Evolutionary conservation across 805 yeast species (phyloP), one percentile per base, ranked within the genome.

Genomic region (Maudiozyma serrabonitensis): DNA sequence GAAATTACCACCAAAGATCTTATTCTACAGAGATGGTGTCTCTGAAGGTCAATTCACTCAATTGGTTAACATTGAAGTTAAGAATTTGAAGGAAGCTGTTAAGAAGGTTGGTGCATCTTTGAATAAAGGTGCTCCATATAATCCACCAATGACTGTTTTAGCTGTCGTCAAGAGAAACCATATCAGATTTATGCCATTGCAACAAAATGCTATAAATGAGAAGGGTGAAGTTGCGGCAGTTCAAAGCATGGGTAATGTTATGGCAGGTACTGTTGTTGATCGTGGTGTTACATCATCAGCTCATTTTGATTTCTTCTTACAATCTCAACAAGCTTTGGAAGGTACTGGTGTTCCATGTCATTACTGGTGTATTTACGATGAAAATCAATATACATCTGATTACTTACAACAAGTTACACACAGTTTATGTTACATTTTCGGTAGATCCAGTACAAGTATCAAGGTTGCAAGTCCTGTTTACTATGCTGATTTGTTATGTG

Each of bases 331-430:
- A 47, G 51, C 56, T 9, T 41, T 58, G 35, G 54, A 54, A 31
- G 59, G 58, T 54, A 58, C 61, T 32, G 61, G 61, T 51, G 61
- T 54, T 25, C 57, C 60, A 50, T 56, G 60, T 34, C 61, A 54
- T 40, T 57, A 58, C 39, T 57, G 61, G 57, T 58, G 59, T 50
- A 48, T 53, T 25, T 57, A 56, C 46, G 56, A 56, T 46, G 60
- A 56, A 45, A 57, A 56, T 35, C 50, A 49, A 34, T 52, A 45
- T 39, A 45, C 34, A 2, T 55, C 59, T 37, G 61, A 58, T 46
- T 41, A 47, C 42, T 48, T 56, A 46, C 61, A 56, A 47, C 53
- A 54, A 48, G 50, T 57, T 21, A 51, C 56, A 2, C 58, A 57
- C 41, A 48, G 48, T 23, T 46, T 55, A 47, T 58, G 59, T 52